These are phyloP conservation scores for Phytophthora boehmeriae DNA, from an alignment of 352 stramenopile genomes.

Conservation along the genomic window DNA sequence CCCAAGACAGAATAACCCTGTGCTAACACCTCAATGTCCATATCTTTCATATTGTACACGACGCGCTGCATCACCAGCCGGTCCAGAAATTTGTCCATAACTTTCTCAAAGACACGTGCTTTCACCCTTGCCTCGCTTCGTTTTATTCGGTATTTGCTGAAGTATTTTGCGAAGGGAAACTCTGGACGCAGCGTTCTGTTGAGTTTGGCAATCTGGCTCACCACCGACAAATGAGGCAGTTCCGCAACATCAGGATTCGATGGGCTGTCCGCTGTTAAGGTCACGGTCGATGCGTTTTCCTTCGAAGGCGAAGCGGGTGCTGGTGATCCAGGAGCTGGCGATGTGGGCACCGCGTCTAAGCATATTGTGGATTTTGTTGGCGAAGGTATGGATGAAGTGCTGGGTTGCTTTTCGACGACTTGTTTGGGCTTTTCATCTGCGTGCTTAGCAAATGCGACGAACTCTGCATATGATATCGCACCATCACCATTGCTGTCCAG, in stretches of 20 bases:
- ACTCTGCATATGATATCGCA: constrained; percentile 65
- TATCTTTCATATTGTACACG: constrained; percentile 69
- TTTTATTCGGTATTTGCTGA: constrained; percentile 63
- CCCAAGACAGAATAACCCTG: constrained; percentile 32
- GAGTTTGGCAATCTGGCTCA: constrained; percentile 47
- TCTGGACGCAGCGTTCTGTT: constrained; percentile 48
- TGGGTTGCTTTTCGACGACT: constrained; percentile 24
- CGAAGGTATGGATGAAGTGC: constrained; percentile 11
- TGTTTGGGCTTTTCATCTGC: constrained; percentile 46
- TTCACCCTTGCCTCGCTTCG: constrained; percentile 49
- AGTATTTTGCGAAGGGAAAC: constrained; percentile 83
- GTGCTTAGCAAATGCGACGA: constrained; percentile 66
- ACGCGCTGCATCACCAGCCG: constrained; percentile 57
- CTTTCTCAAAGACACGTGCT: constrained; percentile 68
- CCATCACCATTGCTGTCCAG: constrained; percentile 70
- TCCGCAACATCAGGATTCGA: constrained; percentile 13
- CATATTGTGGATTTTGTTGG: constrained; percentile 24
- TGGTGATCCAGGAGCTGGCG: constrained; percentile 11
- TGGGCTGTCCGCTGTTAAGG: background rate
- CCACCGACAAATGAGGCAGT: constrained; percentile 22
- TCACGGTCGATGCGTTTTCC: constrained; percentile 20
- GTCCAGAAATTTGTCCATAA: constrained; percentile 79
- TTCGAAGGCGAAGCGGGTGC: constrained; percentile 6
- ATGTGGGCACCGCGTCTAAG: constrained; percentile 12
- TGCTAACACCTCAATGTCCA: constrained; percentile 57